Evolutionary conservation across 331 rosid genomes (phyloP).

Genomic region (Telfairia occidentalis): DNA sequence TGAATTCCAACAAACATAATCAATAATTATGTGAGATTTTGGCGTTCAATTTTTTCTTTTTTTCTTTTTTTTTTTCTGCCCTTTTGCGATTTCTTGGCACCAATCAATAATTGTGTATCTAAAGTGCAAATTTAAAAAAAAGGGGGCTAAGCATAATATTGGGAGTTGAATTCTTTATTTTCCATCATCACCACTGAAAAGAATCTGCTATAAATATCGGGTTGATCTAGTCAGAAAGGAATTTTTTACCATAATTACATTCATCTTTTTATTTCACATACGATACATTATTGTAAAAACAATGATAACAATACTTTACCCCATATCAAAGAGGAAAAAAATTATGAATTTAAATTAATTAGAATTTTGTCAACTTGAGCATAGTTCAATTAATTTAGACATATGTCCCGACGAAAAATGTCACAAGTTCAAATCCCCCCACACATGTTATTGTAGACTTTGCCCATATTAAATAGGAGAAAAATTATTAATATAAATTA

Average conservation of each 20-base stretch:
- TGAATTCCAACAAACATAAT: slow-evolving; percentile 6
- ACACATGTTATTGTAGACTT: too few species aligned
- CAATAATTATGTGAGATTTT: slow-evolving; percentile 2
- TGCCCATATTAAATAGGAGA: too few species aligned
- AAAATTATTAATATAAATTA: too few species aligned
- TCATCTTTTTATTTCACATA: not conserved
- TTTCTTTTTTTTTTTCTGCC: not conserved
- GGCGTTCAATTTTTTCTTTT: not conserved
- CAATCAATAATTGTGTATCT: not conserved
- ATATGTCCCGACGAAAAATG: too few species aligned
- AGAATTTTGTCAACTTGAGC: too few species aligned
- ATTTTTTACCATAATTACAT: not conserved
- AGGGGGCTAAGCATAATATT: not conserved
- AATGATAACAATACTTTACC: too few species aligned
- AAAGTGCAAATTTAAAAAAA: not conserved
- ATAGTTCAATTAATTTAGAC: too few species aligned
- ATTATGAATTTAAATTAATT: too few species aligned
- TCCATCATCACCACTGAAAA: not conserved
- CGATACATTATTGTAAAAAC: not conserved
- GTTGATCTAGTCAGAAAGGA: not conserved
- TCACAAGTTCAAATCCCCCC: too few species aligned
- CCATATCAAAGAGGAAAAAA: too few species aligned
- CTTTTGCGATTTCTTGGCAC: not conserved
- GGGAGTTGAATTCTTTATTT: not conserved
- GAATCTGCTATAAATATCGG: not conserved